Conservation (phyloP, 179 eudicot genomes). For the Carnegiea gigantea region DNA sequence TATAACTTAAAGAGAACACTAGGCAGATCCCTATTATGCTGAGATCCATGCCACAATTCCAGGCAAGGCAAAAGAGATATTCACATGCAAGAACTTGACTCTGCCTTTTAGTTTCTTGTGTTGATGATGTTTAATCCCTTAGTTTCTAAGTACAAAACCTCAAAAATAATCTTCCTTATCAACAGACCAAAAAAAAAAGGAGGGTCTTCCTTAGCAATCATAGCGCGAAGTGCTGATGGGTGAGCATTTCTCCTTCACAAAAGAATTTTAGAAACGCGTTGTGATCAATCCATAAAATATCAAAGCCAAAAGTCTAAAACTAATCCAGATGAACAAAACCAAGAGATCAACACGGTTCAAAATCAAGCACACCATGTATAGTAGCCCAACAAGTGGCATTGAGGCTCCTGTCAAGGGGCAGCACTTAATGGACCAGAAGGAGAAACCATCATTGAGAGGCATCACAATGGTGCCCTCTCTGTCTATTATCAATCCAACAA, state of each 20-base stretch:
- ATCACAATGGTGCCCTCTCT: conserved; percentile 36
- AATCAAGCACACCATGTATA: conserved; percentile 27
- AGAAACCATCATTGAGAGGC: conserved; percentile 36
- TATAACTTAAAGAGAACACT: background rate
- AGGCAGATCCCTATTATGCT: background rate
- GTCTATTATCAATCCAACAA: conserved; percentile 37
- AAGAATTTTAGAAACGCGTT: conserved; percentile 16
- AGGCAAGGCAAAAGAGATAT: background rate
- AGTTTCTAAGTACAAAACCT: background rate
- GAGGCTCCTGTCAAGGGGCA: conserved; percentile 23
- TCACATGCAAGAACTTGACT: conserved; percentile 2
- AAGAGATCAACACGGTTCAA: conserved; percentile 21
- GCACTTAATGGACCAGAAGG: conserved; percentile 27
- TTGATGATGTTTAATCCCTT: background rate
- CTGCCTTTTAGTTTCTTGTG: background rate
- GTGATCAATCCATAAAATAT: conserved; percentile 17
- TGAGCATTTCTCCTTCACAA: conserved; percentile 6
- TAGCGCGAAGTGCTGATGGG: background rate
- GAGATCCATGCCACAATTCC: background rate
- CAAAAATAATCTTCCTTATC: background rate
- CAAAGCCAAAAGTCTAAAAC: conserved; percentile 14
- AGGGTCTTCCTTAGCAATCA: conserved; percentile 10
- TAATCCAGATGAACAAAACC: conserved; percentile 25
- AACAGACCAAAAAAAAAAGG: background rate
- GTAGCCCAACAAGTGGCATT: conserved; percentile 13